Percentiles rank a stretch among this genome's conserved stretches.
Conservation (phyloP, 2,329 filamentous ascomycete genomes). For the Aspergillus sp. region DNA sequence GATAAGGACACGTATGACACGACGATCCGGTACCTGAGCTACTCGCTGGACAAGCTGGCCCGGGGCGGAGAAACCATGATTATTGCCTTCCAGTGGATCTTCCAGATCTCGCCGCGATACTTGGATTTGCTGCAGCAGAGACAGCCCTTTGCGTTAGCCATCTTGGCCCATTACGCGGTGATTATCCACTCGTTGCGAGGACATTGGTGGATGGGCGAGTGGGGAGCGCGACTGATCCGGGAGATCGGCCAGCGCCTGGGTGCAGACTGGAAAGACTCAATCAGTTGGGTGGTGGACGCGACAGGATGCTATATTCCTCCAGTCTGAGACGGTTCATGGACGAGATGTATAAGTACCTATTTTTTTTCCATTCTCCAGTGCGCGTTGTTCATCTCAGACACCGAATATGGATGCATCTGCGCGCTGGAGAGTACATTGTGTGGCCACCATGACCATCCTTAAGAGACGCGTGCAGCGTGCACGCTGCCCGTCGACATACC, state of each 20-base stretch:
- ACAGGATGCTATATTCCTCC: constrained; percentile 32
- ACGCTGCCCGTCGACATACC: not conserved
- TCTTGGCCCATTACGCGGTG: constrained; percentile 49
- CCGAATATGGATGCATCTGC: too few species aligned
- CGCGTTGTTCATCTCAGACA: not conserved
- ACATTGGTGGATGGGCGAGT: constrained; percentile 71
- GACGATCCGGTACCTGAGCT: constrained; percentile 31
- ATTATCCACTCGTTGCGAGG: constrained; percentile 61
- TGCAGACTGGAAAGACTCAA: constrained; percentile 29
- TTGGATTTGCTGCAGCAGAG: constrained; percentile 45
- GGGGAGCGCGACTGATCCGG: constrained; percentile 66
- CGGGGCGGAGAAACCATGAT: constrained; percentile 32
- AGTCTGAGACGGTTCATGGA: constrained; percentile 8
- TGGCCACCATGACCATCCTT: not conserved
- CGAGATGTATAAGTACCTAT: not conserved
- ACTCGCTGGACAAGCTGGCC: constrained; percentile 32
- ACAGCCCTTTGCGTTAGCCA: constrained; percentile 45
- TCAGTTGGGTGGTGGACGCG: constrained; percentile 39
- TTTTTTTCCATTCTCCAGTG: not conserved
- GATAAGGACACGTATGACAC: constrained; percentile 30
- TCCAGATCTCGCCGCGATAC: constrained; percentile 64
- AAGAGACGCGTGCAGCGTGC: not conserved
- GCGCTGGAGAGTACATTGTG: too few species aligned
- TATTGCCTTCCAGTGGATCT: constrained; percentile 58
- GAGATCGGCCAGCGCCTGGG: constrained; percentile 50